Evolutionary conservation across 2,329 filamentous ascomycete genomes (phyloP).

Genomic region (Chaetomiaceae sp.): DNA sequence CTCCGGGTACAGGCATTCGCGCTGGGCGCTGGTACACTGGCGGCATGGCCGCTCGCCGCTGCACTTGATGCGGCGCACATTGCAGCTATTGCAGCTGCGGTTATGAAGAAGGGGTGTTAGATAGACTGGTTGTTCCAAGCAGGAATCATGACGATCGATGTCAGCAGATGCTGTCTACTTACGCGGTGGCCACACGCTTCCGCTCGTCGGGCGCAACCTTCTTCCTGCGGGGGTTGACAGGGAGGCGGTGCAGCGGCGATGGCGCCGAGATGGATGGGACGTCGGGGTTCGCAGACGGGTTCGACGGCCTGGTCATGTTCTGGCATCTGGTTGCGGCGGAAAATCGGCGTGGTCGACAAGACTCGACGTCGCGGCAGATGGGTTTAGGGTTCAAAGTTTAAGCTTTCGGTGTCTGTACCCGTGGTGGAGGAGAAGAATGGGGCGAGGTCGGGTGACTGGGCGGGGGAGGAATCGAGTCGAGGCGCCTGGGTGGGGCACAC

Average conservation of each 20-base stretch:
- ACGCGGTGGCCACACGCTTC: slow-evolving; percentile 48
- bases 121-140: background rate
- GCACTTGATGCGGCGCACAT: slow-evolving; percentile 49
- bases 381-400: slow-evolving; percentile 3
- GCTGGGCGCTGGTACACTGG: slow-evolving; percentile 40
- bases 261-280: slow-evolving; percentile 10
- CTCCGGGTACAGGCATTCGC: slow-evolving; percentile 47
- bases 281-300: slow-evolving; percentile 14
- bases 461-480: slow-evolving; percentile 8
- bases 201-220: slow-evolving; percentile 44
- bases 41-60: slow-evolving; percentile 46
- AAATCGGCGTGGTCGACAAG: background rate
- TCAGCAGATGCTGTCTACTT: slow-evolving; percentile 29
- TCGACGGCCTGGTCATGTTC: slow-evolving; percentile 20
- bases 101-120: background rate
- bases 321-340: slow-evolving; percentile 11
- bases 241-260: slow-evolving; percentile 35
- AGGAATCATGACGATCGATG: background rate
- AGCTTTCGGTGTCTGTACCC: slow-evolving; percentile 23
- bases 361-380: slow-evolving; percentile 8
- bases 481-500: slow-evolving; percentile 3
- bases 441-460: slow-evolving; percentile 13
- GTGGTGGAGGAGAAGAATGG: slow-evolving; percentile 20
- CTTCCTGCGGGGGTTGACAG: slow-evolving; percentile 47
- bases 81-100: slow-evolving; percentile 49